Conservation (phyloP, 1,139 yeast species). For the Arxiozyma bovina region DNA sequence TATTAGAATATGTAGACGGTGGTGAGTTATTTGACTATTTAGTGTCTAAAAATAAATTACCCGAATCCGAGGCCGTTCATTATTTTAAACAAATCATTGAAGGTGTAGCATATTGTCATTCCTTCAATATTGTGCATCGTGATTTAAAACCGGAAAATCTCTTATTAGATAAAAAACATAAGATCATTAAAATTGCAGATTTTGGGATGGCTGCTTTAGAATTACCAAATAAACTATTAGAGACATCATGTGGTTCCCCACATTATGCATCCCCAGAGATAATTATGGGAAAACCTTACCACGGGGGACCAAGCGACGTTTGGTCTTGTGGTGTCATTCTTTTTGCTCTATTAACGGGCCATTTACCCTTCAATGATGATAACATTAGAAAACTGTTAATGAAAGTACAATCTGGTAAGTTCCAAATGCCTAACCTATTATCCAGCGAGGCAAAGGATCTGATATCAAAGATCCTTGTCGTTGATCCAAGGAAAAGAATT, state of each 20-base stretch:
- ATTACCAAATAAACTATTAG: conserved; percentile 58
- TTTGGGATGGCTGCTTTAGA: conserved; percentile 86
- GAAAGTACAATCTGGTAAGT: conserved; percentile 68
- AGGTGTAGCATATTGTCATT: conserved; percentile 35
- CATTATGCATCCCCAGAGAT: conserved; percentile 86
- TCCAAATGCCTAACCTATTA: conserved; percentile 63
- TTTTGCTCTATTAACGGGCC: conserved; percentile 69
- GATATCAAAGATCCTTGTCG: conserved; percentile 70
- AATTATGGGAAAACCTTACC: conserved; percentile 66
- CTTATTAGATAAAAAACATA: conserved; percentile 49
- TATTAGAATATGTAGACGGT: conserved; percentile 74
- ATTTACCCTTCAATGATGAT: conserved; percentile 75
- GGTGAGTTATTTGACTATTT: conserved; percentile 71
- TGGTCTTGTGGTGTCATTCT: conserved; percentile 83
- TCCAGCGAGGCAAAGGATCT: conserved; percentile 81
- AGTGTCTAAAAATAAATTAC: conserved; percentile 73
- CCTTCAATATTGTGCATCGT: conserved; percentile 71
- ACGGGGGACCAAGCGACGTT: conserved; percentile 76
- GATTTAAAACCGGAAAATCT: conserved; percentile 76
- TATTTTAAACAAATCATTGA: neutral
- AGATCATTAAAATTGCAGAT: conserved; percentile 71
- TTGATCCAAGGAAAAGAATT: conserved; percentile 72
- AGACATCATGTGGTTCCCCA: conserved; percentile 79
- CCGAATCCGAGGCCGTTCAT: conserved; percentile 55
- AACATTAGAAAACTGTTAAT: conserved; percentile 59